These are phyloP conservation scores for Wickerhamiella allomyrinae DNA, from an alignment of 805 yeast genomes.

Conservation along the genomic window DNA sequence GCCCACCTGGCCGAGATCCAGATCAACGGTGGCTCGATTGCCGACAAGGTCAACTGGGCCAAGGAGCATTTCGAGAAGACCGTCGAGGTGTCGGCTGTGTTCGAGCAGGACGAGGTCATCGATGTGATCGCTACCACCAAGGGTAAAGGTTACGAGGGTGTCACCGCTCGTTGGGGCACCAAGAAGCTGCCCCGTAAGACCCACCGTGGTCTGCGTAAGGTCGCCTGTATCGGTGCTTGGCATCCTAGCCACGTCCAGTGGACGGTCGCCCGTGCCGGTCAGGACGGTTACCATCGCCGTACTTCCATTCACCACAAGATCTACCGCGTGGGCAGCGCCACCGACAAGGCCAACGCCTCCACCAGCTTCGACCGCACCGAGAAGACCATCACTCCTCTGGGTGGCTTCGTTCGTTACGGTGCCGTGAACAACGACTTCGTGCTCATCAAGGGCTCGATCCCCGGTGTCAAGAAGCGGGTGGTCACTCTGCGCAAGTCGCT, in stretches of 20 bases:
- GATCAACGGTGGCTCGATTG: constrained; percentile 96
- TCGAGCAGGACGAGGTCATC: constrained; percentile 97
- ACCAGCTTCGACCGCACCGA: constrained; percentile 98
- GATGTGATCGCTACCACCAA: constrained; percentile 99
- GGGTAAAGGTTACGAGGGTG: constrained; percentile 99
- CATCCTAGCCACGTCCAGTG: constrained; percentile 99
- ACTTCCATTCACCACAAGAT: constrained; percentile 99
- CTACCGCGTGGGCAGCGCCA: constrained; percentile 97
- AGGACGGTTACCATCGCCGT: constrained; percentile 99
- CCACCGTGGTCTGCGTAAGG: constrained; percentile 99
- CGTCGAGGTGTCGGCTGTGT: constrained; percentile 85
- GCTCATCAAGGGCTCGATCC: constrained; percentile 95
- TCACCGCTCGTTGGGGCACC: constrained; percentile 99
- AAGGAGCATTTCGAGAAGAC: constrained; percentile 98
- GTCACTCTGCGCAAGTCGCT: constrained; percentile 97
- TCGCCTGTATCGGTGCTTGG: constrained; percentile 99
- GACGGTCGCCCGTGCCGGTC: constrained; percentile 99
- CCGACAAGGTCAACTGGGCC: constrained; percentile 98
- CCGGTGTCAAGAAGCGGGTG: constrained; percentile 99
- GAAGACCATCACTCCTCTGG: constrained; percentile 99
- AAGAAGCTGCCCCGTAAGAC: constrained; percentile 99
- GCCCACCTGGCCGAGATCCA: constrained; percentile 99
- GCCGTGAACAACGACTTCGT: constrained; percentile 92
- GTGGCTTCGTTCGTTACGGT: constrained; percentile 99
- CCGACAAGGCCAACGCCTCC: constrained; percentile 85